Conservation (phyloP, 176 grass and related monocot species). For the Alloteropsis semialata region DNA sequence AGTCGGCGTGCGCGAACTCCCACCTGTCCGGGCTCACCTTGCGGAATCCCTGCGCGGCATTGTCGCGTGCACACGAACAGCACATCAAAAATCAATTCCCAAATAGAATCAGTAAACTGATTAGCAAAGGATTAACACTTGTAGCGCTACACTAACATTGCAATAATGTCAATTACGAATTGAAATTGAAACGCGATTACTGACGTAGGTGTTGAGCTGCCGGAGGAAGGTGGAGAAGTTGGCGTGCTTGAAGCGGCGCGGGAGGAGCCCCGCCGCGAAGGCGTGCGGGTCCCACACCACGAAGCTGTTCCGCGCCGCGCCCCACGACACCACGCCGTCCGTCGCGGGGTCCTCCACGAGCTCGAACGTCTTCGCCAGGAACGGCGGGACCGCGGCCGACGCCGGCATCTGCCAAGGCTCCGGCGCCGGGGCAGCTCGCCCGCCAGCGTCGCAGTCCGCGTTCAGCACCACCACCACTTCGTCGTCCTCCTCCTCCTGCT, state of each 20-base stretch:
- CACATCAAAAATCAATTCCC: not conserved
- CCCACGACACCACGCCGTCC: conserved; percentile 50
- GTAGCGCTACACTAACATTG: not conserved
- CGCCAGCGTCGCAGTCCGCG: not conserved
- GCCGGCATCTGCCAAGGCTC: no score
- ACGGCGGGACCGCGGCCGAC: conserved; percentile 25
- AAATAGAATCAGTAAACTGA: not conserved
- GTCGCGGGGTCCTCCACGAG: conserved; percentile 40
- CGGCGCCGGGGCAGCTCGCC: not conserved
- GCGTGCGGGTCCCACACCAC: conserved; percentile 46
- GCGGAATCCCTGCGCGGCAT: conserved; percentile 39
- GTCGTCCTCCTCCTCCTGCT: conserved; percentile 36
- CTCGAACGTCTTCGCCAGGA: conserved; percentile 50
- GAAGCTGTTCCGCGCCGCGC: conserved; percentile 47
- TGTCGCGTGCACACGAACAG: not conserved
- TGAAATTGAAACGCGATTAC: not conserved
- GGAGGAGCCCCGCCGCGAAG: conserved; percentile 44
- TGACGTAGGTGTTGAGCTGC: conserved; percentile 55
- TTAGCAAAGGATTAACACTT: not conserved
- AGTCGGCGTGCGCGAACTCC: conserved; percentile 64
- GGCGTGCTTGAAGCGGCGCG: conserved; percentile 51
- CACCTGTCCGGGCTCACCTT: conserved; percentile 65
- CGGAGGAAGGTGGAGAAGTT: conserved; percentile 55
- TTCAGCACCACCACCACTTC: conserved; percentile 20
- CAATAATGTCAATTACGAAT: not conserved